Conservation (phyloP, 192 early-diverging fungal species). For the Irineochytrium annulatum region DNA sequence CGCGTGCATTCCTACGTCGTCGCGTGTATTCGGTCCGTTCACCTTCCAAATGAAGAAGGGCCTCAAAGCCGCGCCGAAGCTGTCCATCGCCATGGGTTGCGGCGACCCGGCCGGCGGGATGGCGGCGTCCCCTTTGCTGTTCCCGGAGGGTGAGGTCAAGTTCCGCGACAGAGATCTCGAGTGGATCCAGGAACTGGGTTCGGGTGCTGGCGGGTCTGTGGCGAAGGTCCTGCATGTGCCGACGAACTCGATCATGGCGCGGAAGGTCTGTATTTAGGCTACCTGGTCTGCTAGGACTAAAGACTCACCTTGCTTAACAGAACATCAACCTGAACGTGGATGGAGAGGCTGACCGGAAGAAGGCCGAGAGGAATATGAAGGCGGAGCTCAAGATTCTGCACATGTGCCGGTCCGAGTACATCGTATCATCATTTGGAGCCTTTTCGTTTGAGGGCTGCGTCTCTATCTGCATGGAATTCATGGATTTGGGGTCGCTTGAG, state of each 20-base stretch:
- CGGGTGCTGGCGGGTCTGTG: slow-evolving; percentile 92
- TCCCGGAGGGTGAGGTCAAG: no score
- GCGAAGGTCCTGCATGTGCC: slow-evolving; percentile 77
- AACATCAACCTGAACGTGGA: slow-evolving; percentile 37
- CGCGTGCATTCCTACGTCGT: no score
- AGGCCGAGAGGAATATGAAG: slow-evolving; percentile 75
- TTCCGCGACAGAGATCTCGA: no score
- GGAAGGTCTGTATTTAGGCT: slow-evolving; percentile 68
- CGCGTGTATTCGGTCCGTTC: no score
- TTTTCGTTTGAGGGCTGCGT: slow-evolving; percentile 80
- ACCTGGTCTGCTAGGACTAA: background rate
- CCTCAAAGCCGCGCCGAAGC: no score
- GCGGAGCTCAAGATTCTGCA: slow-evolving; percentile 88
- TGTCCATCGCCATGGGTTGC: no score
- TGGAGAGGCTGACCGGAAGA: slow-evolving; percentile 44
- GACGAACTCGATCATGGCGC: slow-evolving; percentile 79
- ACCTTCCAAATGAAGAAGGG: no score
- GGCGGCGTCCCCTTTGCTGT: no score
- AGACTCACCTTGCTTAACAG: background rate
- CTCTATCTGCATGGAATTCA: slow-evolving; percentile 96
- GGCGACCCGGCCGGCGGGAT: no score
- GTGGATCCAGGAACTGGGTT: slow-evolving; percentile 74
- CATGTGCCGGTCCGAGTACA: slow-evolving; percentile 85
- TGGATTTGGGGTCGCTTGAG: slow-evolving; percentile 90
- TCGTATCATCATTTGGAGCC: slow-evolving; percentile 93